Evolutionary conservation across 2,329 filamentous ascomycete species (phyloP).

Genomic region (Aureobasidium uvarum): DNA sequence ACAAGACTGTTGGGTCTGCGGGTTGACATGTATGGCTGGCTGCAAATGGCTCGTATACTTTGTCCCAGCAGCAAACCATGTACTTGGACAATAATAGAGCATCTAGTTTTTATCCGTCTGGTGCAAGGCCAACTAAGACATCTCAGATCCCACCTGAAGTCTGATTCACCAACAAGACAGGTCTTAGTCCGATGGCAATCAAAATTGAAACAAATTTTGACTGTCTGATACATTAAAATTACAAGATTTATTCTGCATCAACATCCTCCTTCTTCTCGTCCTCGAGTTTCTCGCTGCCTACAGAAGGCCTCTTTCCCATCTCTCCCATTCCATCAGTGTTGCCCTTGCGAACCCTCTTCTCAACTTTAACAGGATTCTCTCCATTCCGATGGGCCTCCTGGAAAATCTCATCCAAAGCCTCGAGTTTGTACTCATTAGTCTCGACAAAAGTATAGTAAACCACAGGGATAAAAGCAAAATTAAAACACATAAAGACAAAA

Average conservation of each 20-base stretch:
- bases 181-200: too few species aligned
- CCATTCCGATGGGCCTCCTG: conserved; percentile 33
- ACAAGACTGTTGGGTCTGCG: too few species aligned
- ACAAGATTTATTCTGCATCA: neutral
- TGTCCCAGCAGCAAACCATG: too few species aligned
- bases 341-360: conserved; percentile 32
- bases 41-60: too few species aligned
- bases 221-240: neutral
- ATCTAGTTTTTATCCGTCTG: too few species aligned
- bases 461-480: conserved; percentile 57
- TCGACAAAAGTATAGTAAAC: conserved; percentile 35
- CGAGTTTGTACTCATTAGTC: conserved; percentile 34
- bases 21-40: too few species aligned
- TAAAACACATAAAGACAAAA: conserved; percentile 62
- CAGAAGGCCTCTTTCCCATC: neutral
- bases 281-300: neutral
- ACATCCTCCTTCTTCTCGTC: neutral
- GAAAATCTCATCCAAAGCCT: conserved; percentile 37
- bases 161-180: too few species aligned
- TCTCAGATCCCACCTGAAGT: too few species aligned
- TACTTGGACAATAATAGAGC: too few species aligned
- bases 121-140: too few species aligned
- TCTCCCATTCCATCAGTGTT: neutral
- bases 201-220: neutral
- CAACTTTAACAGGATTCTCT: conserved; percentile 35